Conservation (phyloP, 306 rosid species). For the Hylodesmum podocarpum region DNA sequence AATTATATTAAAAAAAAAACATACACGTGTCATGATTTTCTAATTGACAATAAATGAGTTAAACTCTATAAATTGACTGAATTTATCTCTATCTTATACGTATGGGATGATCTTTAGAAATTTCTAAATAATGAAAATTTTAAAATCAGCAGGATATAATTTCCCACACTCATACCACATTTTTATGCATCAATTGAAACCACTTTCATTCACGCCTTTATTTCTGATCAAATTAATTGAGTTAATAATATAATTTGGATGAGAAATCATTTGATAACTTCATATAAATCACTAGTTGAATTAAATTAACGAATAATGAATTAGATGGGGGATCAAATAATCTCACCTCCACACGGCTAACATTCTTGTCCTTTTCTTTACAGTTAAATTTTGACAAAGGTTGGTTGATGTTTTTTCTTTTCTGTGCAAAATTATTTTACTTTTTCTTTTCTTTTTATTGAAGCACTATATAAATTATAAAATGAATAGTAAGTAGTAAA, state of each 20-base stretch:
- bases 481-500: too few relatives aligned
- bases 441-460: background rate
- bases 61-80: too few relatives aligned
- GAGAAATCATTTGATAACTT: background rate
- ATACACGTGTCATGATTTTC: too few relatives aligned
- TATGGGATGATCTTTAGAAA: background rate
- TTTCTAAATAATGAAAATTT: background rate
- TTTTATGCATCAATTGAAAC: too few relatives aligned
- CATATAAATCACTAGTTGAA: background rate
- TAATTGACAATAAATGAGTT: too few relatives aligned
- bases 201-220: background rate
- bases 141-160: background rate
- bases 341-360: background rate
- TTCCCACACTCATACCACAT: background rate
- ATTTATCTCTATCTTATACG: background rate
- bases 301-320: background rate
- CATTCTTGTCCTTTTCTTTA: background rate
- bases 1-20: too few relatives aligned
- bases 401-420: background rate
- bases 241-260: background rate
- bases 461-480: background rate
- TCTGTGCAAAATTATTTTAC: background rate
- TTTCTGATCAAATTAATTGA: background rate
- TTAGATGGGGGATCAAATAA: background rate
- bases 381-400: background rate